phyloP scores from a whole-genome alignment of 2,329 filamentous ascomycete species.

The Chalaropsis thielavioides region DNA sequence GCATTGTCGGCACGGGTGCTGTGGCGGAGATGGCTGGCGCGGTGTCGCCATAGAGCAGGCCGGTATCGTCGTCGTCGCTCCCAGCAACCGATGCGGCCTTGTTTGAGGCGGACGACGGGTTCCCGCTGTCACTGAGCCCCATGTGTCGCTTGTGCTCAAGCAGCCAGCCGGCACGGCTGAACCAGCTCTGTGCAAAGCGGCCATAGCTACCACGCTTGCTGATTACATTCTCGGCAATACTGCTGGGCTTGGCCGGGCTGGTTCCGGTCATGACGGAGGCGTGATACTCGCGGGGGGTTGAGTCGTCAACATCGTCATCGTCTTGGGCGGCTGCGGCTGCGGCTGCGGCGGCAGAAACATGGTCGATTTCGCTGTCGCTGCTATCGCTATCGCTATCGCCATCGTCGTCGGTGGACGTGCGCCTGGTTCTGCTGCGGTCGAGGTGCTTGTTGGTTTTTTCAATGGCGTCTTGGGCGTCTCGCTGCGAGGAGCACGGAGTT shows the following conservation, averaged over 20 bases:
- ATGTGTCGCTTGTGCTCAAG: conserved; percentile 54
- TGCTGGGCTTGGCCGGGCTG: conserved; percentile 33
- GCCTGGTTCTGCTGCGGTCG: conserved; percentile 18
- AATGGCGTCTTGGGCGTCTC: conserved; percentile 61
- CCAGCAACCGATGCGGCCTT: conserved; percentile 27
- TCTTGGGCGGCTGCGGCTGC: conserved; percentile 1
- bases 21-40: not conserved
- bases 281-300: conserved; percentile 25
- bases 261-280: conserved; percentile 20
- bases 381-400: conserved; percentile 17
- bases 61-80: conserved; percentile 15
- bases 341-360: conserved; percentile 32
- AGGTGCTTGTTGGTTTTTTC: conserved; percentile 35
- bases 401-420: not conserved
- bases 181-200: conserved; percentile 81
- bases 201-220: conserved; percentile 71
- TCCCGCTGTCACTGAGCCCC: conserved; percentile 42
- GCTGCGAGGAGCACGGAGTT: conserved; percentile 69
- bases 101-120: conserved; percentile 20
- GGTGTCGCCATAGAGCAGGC: conserved; percentile 13
- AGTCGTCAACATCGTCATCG: conserved; percentile 33
- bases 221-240: conserved; percentile 80
- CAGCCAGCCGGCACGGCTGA: conserved; percentile 71
- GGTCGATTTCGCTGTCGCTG: conserved; percentile 24
- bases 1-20: conserved; percentile 34